A percentile compares a stretch with the other conserved stretches of the same genome.
These are phyloP conservation scores for Hypoxylon rickii DNA, from an alignment of 495 filamentous ascomycete species.

Conservation along the genomic window DNA sequence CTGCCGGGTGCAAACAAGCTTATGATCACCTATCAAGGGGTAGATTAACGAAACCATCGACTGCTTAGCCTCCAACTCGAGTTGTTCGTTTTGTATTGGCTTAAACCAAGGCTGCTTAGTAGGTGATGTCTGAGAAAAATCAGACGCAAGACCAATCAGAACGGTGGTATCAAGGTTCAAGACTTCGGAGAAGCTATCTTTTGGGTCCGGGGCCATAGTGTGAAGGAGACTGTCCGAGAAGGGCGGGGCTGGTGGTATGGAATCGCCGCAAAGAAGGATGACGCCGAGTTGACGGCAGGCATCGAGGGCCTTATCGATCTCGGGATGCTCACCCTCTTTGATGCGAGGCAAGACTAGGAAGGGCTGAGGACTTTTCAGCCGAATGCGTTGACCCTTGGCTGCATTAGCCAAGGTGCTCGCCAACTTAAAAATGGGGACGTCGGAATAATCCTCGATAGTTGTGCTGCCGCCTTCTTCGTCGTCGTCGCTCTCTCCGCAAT, in stretches of 20 bases:
- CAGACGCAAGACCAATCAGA: slow-evolving; percentile 47
- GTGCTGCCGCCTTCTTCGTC: slow-evolving; percentile 7
- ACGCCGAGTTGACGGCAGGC: slow-evolving; percentile 33
- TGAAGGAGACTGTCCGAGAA: slow-evolving; percentile 53
- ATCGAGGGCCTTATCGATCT: slow-evolving; percentile 32
- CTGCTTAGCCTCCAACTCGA: slow-evolving; percentile 38
- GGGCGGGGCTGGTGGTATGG: slow-evolving; percentile 17
- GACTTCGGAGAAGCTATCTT: slow-evolving; percentile 33
- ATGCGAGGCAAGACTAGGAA: slow-evolving; percentile 36
- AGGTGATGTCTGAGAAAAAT: slow-evolving; percentile 45
- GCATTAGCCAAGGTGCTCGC: slow-evolving; percentile 29
- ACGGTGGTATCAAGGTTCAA: slow-evolving; percentile 51
- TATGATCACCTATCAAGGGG: slow-evolving; percentile 36
- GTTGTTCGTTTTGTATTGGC: slow-evolving; percentile 38
- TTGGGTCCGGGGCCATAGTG: slow-evolving; percentile 48
- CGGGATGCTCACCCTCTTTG: slow-evolving; percentile 24
- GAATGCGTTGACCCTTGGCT: slow-evolving; percentile 37
- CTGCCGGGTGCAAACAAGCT: slow-evolving; percentile 43
- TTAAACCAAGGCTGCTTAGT: slow-evolving; percentile 45
- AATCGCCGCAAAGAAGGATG: slow-evolving; percentile 26
- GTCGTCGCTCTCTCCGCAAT: slow-evolving; percentile 33
- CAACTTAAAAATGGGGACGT: slow-evolving; percentile 36
- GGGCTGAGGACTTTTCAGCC: slow-evolving; percentile 22
- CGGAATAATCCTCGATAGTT: slow-evolving; percentile 11
- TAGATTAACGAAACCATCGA: slow-evolving; percentile 42